phyloP scores from a whole-genome alignment of 2,329 filamentous ascomycete genomes.

The Cladosporium sp. region DNA sequence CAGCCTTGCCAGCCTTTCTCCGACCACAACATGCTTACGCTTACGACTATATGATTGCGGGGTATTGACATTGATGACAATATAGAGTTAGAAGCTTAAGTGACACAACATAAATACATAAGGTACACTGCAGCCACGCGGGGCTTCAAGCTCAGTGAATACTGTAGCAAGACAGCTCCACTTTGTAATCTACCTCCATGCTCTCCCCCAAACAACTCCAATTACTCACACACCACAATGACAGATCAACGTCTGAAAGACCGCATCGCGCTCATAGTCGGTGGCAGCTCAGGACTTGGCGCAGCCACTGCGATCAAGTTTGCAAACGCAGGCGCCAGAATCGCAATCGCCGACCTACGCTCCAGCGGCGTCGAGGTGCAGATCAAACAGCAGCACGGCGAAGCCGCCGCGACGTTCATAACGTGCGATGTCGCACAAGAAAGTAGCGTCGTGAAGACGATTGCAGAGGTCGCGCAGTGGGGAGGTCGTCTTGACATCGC shows the following conservation, averaged over 20 bases:
- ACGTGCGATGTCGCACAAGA: conserved; percentile 31
- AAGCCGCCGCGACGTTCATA: conserved; percentile 26
- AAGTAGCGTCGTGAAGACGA: conserved; percentile 25
- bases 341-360: conserved; percentile 31
- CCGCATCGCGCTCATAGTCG: conserved; percentile 33
- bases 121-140: not conserved
- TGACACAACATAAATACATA: not conserved
- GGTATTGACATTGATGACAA: not conserved
- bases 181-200: not conserved
- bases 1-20: not conserved
- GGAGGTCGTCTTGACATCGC: conserved; percentile 31
- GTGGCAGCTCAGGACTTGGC: conserved; percentile 31
- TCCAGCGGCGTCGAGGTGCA: conserved; percentile 26
- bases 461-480: conserved; percentile 28
- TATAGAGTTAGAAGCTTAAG: not conserved
- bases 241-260: conserved; percentile 25
- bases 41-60: not conserved
- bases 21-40: not conserved
- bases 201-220: not conserved
- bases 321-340: conserved; percentile 28
- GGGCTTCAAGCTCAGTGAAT: not conserved
- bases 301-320: conserved; percentile 32
- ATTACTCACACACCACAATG: not conserved
- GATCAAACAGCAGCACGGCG: conserved; percentile 26
- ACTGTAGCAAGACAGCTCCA: not conserved